Base-by-base conservation (phyloP, 306 rosid genomes). In the Gleditsia sinensis region DNA sequence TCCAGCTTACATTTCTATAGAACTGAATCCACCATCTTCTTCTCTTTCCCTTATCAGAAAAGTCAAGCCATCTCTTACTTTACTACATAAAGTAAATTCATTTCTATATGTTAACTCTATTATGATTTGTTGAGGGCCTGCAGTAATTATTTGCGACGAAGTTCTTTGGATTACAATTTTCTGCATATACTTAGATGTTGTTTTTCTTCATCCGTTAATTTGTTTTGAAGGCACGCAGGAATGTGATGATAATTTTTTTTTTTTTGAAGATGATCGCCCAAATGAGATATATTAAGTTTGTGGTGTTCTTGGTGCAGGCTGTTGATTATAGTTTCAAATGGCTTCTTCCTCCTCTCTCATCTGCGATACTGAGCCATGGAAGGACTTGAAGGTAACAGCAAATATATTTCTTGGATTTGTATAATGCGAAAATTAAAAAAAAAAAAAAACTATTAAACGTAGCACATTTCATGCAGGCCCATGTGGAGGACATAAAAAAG, bases 321-420 rank as follows among this genome's bases (percentile, higher is more conserved):
- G 3, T 5, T 49, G 55, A 49, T 49, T 49, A 55, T 46, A 7
- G 23, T 56, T 65, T 78, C 62, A 69, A 77, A 89, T 91, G 97
- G 91, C 88, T 83, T 73, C 88, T 82, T 75, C 92, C 4, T 73
- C 89, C 14, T 57, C 66, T 76, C 81, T 87, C 30, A 87, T 89
- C 64, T 82, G 80, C 37, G 88, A 85, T 63, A 65, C 91, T 4
- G 75, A 84, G 81, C 79, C 83, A 39, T 89, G 97, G 97, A 87
- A 82, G 79, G 87, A 82, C 32, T 82, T 91, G 75, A 87, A 88
- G 94, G 97, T 91, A 78, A 51, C 60, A 9, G 12, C 55, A 40
- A 40, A 33, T 19, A 42, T 74, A 32, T 12, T 67, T 23, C 5
- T 53, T 32, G 7, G 40, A 37, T 12, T 24, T 9, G 37, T 28